These are phyloP conservation scores for Mucor racemosus DNA, from an alignment of 371 early-diverging fungal genomes.

Conservation along the genomic window DNA sequence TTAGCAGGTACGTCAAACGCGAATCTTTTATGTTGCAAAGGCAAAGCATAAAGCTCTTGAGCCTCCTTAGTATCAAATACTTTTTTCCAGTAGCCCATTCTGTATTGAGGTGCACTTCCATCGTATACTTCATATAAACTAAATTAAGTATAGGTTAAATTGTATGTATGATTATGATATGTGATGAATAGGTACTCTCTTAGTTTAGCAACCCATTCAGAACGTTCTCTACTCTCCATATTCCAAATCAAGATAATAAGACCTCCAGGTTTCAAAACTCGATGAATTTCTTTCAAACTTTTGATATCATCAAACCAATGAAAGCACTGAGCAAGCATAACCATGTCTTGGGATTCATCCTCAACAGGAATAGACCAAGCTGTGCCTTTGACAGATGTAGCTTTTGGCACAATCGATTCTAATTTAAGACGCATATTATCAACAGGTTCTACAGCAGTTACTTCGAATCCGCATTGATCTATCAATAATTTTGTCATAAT, in stretches of 20 bases:
- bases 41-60: conserved; percentile 24
- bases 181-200: conserved; percentile 24
- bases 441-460: conserved; percentile 57
- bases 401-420: conserved; percentile 25
- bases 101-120: conserved; percentile 41
- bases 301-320: conserved; percentile 62
- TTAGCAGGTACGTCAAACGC: conserved; percentile 22
- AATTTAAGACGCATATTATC: conserved; percentile 50
- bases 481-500: conserved; percentile 45
- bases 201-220: conserved; percentile 43
- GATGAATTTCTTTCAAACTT: conserved; percentile 50
- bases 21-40: conserved; percentile 31
- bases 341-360: conserved; percentile 42
- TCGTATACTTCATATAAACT: conserved; percentile 45
- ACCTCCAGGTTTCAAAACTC: conserved; percentile 55
- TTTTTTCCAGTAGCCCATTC: conserved; percentile 41
- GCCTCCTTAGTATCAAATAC: conserved; percentile 41
- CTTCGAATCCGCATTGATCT: conserved; percentile 19
- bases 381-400: conserved; percentile 43
- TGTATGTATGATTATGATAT: background rate
- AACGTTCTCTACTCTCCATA: conserved; percentile 45
- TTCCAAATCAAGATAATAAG: conserved; percentile 54
- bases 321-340: conserved; percentile 60
- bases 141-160: no score
- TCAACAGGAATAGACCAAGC: conserved; percentile 50